Evolutionary conservation across 768 basidiomycete genomes (phyloP).

Genomic region (Boletus bicolor): DNA sequence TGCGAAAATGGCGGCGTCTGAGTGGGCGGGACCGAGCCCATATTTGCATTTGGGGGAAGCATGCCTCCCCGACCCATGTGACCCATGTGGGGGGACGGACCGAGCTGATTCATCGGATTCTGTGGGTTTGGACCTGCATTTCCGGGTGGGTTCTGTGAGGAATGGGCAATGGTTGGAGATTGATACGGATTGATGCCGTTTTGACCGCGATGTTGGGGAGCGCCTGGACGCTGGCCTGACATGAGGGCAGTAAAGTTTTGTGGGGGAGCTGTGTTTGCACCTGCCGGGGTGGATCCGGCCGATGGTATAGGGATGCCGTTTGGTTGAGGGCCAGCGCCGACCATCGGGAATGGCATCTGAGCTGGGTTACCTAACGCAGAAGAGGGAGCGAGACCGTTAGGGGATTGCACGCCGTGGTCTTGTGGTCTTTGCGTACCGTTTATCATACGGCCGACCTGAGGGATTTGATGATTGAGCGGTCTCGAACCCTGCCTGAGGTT

Average conservation of each 20-base stretch:
- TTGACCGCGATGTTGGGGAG: conserved; percentile 41
- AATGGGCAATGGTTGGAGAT: conserved; percentile 63
- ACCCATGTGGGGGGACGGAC: conserved; percentile 50
- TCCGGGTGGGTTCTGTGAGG: conserved; percentile 46
- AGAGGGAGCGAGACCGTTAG: conserved; percentile 26
- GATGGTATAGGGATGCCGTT: conserved; percentile 44
- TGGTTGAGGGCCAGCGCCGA: conserved; percentile 36
- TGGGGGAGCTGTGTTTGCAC: conserved; percentile 29
- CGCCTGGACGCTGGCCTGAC: conserved; percentile 31
- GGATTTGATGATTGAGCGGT: conserved; percentile 27
- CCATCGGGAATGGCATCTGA: conserved; percentile 26
- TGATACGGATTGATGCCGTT: conserved; percentile 53
- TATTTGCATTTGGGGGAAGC: conserved; percentile 45
- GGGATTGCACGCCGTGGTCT: conserved; percentile 19
- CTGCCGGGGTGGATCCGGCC: conserved; percentile 23
- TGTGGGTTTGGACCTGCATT: conserved; percentile 31
- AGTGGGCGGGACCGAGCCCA: conserved; percentile 35
- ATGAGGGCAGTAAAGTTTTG: conserved; percentile 35
- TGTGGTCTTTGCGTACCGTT: conserved; percentile 33
- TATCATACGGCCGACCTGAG: conserved; percentile 27
- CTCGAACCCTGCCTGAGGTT: conserved; percentile 32
- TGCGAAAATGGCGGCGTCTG: conserved; percentile 44
- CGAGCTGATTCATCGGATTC: conserved; percentile 48
- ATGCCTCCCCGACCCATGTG: conserved; percentile 45
- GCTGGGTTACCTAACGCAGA: conserved; percentile 18